Percentiles rank a stretch among this genome's conserved stretches.
phyloP scores from a whole-genome alignment of 306 rosid species.

The Cucumis melo region DNA sequence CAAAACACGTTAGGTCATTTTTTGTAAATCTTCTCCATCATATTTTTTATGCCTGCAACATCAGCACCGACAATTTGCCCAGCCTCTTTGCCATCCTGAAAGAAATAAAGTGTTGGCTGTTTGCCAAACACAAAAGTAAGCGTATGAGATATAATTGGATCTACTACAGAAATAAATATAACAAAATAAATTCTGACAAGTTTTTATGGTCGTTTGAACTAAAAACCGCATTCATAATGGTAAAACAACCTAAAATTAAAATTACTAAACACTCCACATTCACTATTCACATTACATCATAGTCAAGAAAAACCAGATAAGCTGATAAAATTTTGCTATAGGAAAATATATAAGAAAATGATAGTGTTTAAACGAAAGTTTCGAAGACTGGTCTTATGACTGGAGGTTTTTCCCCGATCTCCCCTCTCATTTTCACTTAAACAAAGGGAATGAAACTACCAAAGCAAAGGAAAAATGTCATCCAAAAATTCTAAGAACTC shows the following conservation, averaged over 20 bases:
- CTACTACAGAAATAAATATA: background rate
- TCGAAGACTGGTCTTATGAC: too few relatives aligned
- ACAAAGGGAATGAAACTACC: background rate
- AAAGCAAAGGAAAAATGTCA: background rate
- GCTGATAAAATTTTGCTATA: background rate
- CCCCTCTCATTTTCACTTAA: background rate
- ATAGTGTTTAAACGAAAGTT: background rate
- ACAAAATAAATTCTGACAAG: background rate
- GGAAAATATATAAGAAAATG: background rate
- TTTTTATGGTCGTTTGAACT: background rate
- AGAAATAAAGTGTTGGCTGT: conserved; percentile 84
- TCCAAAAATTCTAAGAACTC: background rate
- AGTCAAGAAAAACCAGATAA: background rate
- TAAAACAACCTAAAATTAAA: background rate
- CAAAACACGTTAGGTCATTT: conserved; percentile 29
- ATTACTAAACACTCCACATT: background rate
- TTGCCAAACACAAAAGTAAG: background rate
- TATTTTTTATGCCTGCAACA: conserved; percentile 27
- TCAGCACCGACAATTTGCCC: conserved; percentile 69
- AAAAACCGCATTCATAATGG: background rate
- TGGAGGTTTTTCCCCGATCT: background rate
- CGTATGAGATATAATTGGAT: background rate
- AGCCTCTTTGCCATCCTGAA: conserved; percentile 51
- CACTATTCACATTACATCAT: background rate
- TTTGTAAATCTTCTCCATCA: conserved; percentile 57